Base-by-base conservation (phyloP, 768 basidiomycete genomes). In the Hypsizygus marmoreus region DNA sequence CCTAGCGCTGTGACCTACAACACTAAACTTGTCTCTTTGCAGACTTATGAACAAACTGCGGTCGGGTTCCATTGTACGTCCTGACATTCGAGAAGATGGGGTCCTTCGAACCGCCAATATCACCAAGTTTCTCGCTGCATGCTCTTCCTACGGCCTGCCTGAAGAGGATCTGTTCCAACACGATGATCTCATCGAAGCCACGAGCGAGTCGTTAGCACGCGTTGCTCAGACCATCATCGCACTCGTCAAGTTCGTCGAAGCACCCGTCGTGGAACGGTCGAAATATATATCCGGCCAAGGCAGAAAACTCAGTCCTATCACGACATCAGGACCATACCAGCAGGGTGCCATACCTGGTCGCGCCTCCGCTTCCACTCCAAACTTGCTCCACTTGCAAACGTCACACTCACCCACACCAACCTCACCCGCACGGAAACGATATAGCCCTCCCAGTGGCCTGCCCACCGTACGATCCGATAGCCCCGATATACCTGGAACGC, bases 1-100 rank as follows among this genome's bases (percentile, higher is more conserved):
- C 57, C 41, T 53, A 14, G 13, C 29, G 20, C 41, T 39, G 22
- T 41, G n/a, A 28, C 36, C 35, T 17, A 24, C 39, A 22, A 14
- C 42, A 42, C 47, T 56, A 29, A 54, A 42, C 24, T 38, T 24
- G 19, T 30, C 44, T 33, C 33, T 38, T 49, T 40, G 6, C 58
- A 93, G 91, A 51, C 75, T 92, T 49, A 75, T 91, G 73, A 91
- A 91, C 67, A 88, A 85, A 62, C 80, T 90, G 37, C 75, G 81
- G 47, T 80, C 81, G 4, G 76, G 75, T 29, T 72, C 74, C 39
- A 74, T 86, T 50, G 66, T 81, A 40, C 78, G 80, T 41, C 75
- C 88, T 42, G 82, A 89, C 64, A 62, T 78, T 49, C 77, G 81
- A 16, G 82, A 86, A 64, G 82, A 85, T 56, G 81, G 87, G 24